A percentile compares a stretch with the other conserved stretches of the same genome.
Evolutionary conservation across 2,329 filamentous ascomycete species (phyloP).

Genomic region (Fusarium clavum): DNA sequence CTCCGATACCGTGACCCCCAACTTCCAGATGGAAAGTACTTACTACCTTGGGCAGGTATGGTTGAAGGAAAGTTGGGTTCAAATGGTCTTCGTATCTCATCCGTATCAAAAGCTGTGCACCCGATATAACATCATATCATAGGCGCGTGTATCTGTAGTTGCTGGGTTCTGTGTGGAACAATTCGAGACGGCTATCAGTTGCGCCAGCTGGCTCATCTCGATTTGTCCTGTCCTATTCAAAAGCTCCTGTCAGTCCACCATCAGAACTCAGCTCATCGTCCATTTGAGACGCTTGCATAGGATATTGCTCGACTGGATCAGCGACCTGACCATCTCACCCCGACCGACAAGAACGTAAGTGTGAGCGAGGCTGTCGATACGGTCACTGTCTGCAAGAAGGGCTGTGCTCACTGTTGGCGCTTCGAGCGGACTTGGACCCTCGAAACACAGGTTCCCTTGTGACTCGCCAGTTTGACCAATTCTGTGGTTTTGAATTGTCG

Average conservation of each 20-base stretch:
- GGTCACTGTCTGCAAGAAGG: constrained; percentile 16
- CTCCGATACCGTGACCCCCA: constrained; percentile 20
- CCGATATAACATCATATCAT: constrained; percentile 35
- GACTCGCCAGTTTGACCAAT: constrained; percentile 33
- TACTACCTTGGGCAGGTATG: constrained; percentile 17
- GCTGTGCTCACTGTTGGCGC: constrained; percentile 33
- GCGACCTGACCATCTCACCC: constrained; percentile 32
- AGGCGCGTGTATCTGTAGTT: constrained; percentile 7
- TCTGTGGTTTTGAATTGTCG: constrained; percentile 32
- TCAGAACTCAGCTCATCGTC: constrained; percentile 14
- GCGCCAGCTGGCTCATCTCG: constrained; percentile 42
- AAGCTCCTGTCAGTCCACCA: constrained; percentile 22
- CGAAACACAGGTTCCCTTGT: constrained; percentile 35
- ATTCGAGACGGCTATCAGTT: constrained; percentile 25
- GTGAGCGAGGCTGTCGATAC: constrained; percentile 24
- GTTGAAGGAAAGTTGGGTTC: background rate
- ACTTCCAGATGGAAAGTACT: constrained; percentile 16
- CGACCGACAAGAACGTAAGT: constrained; percentile 8
- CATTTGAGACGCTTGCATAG: constrained; percentile 34
- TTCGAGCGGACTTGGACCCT: constrained; percentile 27
- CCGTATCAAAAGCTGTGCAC: constrained; percentile 7
- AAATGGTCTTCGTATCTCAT: constrained; percentile 22
- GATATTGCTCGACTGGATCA: constrained; percentile 23
- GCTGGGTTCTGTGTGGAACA: constrained; percentile 39
- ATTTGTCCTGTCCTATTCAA: constrained; percentile 34